Percentiles rank a stretch among this genome's conserved stretches.
Evolutionary conservation across 768 basidiomycete species (phyloP).

Genomic region (Rhizopogon vulgaris): DNA sequence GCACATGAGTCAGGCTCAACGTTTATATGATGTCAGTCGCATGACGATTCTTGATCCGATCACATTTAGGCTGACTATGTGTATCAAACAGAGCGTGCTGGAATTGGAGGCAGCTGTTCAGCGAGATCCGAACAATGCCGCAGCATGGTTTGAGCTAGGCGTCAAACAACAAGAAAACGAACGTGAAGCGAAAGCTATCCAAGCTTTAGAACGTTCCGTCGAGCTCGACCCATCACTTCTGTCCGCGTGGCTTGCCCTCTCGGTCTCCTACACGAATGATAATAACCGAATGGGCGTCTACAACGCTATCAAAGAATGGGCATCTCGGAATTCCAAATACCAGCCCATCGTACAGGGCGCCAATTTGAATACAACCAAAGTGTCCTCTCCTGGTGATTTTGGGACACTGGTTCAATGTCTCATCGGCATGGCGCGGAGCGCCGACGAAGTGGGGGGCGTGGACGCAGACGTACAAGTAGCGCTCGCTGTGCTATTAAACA

Average conservation of each 20-base stretch:
- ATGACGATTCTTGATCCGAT: slow-evolving; percentile 1
- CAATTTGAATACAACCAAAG: slow-evolving; percentile 21
- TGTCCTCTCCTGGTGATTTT: slow-evolving; percentile 29
- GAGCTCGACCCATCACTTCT: slow-evolving; percentile 74
- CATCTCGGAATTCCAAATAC: slow-evolving; percentile 56
- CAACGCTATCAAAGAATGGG: slow-evolving; percentile 82
- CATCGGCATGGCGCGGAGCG: slow-evolving; percentile 69
- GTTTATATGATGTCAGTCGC: slow-evolving; percentile 35
- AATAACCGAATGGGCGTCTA: slow-evolving; percentile 67
- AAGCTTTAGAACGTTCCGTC: slow-evolving; percentile 75
- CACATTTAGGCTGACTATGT: slow-evolving; percentile 13
- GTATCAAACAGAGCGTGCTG: slow-evolving; percentile 61
- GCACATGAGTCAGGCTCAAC: slow-evolving; percentile 24
- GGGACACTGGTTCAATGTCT: slow-evolving; percentile 63
- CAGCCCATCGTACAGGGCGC: slow-evolving; percentile 35
- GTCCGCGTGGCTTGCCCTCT: slow-evolving; percentile 84
- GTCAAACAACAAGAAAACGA: slow-evolving; percentile 98
- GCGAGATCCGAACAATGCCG: slow-evolving; percentile 59
- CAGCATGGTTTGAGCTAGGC: slow-evolving; percentile 88
- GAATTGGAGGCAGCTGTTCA: slow-evolving; percentile 89
- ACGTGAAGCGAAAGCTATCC: slow-evolving; percentile 83
- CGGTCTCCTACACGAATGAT: slow-evolving; percentile 90
- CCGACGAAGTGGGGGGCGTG: slow-evolving; percentile 47
- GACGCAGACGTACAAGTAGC: slow-evolving; percentile 97
- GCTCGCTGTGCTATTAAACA: slow-evolving; percentile 87